phyloP scores from a whole-genome alignment of 192 early-diverging fungal species.

The Diversispora epigaea region DNA sequence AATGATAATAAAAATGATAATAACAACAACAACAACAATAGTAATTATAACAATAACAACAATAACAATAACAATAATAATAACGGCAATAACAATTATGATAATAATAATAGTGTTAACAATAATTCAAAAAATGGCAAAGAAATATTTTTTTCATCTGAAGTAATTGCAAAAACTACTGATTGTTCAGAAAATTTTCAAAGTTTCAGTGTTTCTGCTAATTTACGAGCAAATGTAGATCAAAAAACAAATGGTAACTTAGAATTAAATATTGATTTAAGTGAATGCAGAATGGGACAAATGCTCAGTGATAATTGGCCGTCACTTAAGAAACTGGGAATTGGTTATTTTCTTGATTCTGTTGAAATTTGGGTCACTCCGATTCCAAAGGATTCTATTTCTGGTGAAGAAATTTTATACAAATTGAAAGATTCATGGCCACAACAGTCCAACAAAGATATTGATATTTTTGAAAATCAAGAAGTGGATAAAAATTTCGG shows the following conservation, averaged over 20 bases:
- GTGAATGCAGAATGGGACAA: not conserved
- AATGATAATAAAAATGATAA: not conserved
- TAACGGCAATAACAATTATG: not conserved
- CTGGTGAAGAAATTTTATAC: not conserved
- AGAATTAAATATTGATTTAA: not conserved
- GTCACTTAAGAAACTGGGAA: not conserved
- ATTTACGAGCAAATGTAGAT: not conserved
- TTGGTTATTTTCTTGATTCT: not conserved
- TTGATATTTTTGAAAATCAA: not conserved
- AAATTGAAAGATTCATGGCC: not conserved
- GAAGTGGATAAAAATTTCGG: not conserved
- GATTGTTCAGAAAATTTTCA: not conserved
- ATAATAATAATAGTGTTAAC: not conserved
- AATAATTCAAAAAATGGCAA: not conserved
- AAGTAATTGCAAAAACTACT: not conserved
- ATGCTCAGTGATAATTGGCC: not conserved
- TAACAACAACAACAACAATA: not conserved
- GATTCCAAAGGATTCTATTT: not conserved
- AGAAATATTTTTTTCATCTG: not conserved
- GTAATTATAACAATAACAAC: too few relatives aligned
- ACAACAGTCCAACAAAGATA: not conserved
- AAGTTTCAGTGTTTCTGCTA: not conserved
- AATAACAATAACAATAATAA: not conserved
- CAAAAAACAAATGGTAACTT: not conserved
- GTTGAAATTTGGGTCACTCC: not conserved